These are phyloP conservation scores for Zygosaccharomyces pseudobailii DNA, from an alignment of 1,139 yeast genomes.

Conservation along the genomic window DNA sequence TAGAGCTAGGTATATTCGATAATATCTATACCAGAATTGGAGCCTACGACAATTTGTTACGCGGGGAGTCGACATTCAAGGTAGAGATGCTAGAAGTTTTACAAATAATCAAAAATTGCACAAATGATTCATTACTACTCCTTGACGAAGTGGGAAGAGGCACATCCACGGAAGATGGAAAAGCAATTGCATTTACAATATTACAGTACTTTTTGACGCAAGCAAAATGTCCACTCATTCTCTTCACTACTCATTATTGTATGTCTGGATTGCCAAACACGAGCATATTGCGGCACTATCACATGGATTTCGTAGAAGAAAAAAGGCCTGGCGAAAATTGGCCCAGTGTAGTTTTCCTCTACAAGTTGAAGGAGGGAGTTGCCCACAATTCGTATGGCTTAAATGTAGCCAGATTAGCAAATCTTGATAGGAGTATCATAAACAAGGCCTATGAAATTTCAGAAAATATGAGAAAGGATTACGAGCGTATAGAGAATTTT, in stretches of 20 bases:
- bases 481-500: conserved; percentile 13
- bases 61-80: conserved; percentile 45
- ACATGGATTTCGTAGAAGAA: conserved; percentile 66
- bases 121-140: conserved; percentile 39
- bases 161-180: conserved; percentile 88
- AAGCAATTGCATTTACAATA: conserved; percentile 77
- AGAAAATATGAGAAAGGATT: conserved; percentile 37
- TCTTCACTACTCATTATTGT: conserved; percentile 91
- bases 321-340: conserved; percentile 35
- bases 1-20: conserved; percentile 40
- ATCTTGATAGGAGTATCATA: conserved; percentile 49
- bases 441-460: conserved; percentile 47
- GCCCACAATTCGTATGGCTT: conserved; percentile 69
- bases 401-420: conserved; percentile 72
- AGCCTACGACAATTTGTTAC: conserved; percentile 40
- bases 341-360: conserved; percentile 52
- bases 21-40: conserved; percentile 45
- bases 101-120: conserved; percentile 37
- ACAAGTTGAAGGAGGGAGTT: conserved; percentile 54
- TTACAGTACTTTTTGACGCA: conserved; percentile 54
- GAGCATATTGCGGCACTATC: conserved; percentile 52
- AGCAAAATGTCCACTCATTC: conserved; percentile 48
- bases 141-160: conserved; percentile 54
- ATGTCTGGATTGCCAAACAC: conserved; percentile 48
- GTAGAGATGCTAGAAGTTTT: conserved; percentile 48